Percentiles rank a stretch among this genome's conserved stretches.
These are phyloP conservation scores for Colletotrichum eleusines DNA, from an alignment of 2,329 filamentous ascomycete genomes.

Conservation along the genomic window DNA sequence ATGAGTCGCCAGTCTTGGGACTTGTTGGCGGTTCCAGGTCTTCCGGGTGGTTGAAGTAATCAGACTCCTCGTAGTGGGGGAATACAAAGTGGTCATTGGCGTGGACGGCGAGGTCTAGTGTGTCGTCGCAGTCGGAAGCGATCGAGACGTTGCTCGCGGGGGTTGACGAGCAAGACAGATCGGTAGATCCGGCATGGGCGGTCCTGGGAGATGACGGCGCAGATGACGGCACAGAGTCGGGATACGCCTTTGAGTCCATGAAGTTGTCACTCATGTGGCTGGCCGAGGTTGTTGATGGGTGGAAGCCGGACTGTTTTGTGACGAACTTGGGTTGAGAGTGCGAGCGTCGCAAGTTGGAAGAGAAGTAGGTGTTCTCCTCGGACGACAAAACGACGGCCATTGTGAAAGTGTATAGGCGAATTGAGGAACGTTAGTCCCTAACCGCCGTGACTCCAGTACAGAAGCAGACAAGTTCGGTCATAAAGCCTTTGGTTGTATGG, in stretches of 20 bases:
- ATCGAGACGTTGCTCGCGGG: constrained; percentile 73
- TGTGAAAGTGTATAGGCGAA: constrained; percentile 38
- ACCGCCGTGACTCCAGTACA: constrained; percentile 27
- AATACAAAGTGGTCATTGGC: constrained; percentile 62
- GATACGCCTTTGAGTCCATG: constrained; percentile 55
- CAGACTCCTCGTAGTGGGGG: constrained; percentile 60
- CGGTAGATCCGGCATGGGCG: constrained; percentile 64
- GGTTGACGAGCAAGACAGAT: constrained; percentile 71
- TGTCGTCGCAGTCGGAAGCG: constrained; percentile 67
- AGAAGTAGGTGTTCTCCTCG: constrained; percentile 70
- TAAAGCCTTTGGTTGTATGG: constrained; percentile 18
- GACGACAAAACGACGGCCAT: constrained; percentile 70
- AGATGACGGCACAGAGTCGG: constrained; percentile 65
- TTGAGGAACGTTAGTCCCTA: constrained; percentile 38
- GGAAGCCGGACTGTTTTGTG: constrained; percentile 57
- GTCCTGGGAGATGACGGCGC: constrained; percentile 68
- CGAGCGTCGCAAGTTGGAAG: constrained; percentile 66
- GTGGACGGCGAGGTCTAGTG: constrained; percentile 56
- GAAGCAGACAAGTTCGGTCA: constrained; percentile 27
- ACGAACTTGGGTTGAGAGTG: constrained; percentile 71
- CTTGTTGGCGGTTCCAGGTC: constrained; percentile 65
- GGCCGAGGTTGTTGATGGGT: constrained; percentile 57
- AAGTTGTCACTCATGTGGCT: constrained; percentile 62
- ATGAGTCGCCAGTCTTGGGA: constrained; percentile 63
- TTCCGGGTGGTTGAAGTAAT: constrained; percentile 61